phyloP scores from a whole-genome alignment of 805 yeast species.

The Metschnikowia orientalis region DNA sequence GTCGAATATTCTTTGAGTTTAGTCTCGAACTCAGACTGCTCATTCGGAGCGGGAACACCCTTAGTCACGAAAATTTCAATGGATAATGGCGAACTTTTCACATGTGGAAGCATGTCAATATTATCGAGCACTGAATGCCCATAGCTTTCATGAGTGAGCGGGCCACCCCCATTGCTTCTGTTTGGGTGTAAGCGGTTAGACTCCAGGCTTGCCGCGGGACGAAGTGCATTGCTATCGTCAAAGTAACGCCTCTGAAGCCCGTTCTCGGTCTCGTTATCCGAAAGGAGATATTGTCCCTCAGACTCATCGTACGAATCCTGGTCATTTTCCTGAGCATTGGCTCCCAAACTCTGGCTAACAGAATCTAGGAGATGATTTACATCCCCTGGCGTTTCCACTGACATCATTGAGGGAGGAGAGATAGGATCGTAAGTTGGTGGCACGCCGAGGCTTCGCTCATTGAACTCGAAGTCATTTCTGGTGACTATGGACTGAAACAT shows the following conservation, averaged over 20 bases:
- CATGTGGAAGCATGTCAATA: slow-evolving; percentile 45
- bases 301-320: slow-evolving; percentile 10
- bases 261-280: slow-evolving; percentile 16
- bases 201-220: slow-evolving; percentile 1
- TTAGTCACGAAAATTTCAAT: slow-evolving; percentile 51
- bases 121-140: slow-evolving; percentile 50
- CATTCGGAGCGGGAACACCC: slow-evolving; percentile 44
- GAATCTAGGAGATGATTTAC: slow-evolving; percentile 9
- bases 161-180: background rate
- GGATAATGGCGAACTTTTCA: slow-evolving; percentile 39
- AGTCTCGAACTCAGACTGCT: slow-evolving; percentile 39
- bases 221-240: background rate
- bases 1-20: slow-evolving; percentile 40
- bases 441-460: slow-evolving; percentile 26
- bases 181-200: slow-evolving; percentile 1
- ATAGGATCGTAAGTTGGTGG: slow-evolving; percentile 40
- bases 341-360: slow-evolving; percentile 8
- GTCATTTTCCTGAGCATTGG: slow-evolving; percentile 6
- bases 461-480: slow-evolving; percentile 38
- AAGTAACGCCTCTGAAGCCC: slow-evolving; percentile 13
- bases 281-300: slow-evolving; percentile 17
- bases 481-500: slow-evolving; percentile 54
- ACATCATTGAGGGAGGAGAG: slow-evolving; percentile 8
- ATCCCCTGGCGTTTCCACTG: slow-evolving; percentile 2
- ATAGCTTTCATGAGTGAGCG: slow-evolving; percentile 20